These are phyloP conservation scores for Microsporum ferrugineum DNA, from an alignment of 2,329 filamentous ascomycete species.

Conservation along the genomic window DNA sequence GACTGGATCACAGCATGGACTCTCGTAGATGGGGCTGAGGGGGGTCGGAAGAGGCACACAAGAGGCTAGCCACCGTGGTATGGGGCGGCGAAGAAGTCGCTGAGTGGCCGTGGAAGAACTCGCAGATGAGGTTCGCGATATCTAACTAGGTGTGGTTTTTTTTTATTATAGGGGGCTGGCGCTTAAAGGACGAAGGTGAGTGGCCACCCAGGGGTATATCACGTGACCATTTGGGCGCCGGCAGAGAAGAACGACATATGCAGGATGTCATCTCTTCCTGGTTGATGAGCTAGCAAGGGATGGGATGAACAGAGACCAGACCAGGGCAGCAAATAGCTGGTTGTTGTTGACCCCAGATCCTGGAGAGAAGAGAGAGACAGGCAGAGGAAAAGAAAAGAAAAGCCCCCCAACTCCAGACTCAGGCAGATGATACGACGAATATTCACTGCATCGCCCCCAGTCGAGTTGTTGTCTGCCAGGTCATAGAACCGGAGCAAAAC, in stretches of 20 bases:
- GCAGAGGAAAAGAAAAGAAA: background rate
- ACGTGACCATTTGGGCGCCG: background rate
- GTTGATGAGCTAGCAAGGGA: background rate
- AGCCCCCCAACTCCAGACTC: background rate
- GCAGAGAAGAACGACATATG: background rate
- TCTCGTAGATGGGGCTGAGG: too few species aligned
- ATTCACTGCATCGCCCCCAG: background rate
- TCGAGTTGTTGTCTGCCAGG: background rate
- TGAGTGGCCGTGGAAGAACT: background rate
- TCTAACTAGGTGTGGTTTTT: too few species aligned
- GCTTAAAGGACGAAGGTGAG: constrained; percentile 1
- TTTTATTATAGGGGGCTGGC: background rate
- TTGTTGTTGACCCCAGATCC: background rate
- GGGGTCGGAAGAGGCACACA: background rate
- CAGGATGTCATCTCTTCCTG: background rate
- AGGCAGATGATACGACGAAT: background rate
- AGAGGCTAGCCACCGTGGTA: background rate
- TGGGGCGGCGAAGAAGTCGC: background rate
- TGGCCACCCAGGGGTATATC: background rate
- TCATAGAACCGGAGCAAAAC: background rate
- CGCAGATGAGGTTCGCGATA: constrained; percentile 1
- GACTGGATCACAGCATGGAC: background rate
- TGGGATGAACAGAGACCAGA: background rate
- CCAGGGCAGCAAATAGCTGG: background rate
- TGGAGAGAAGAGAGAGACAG: background rate